Conservation (phyloP, 352 stramenopile species). For the Phytopythium aichiense region DNA sequence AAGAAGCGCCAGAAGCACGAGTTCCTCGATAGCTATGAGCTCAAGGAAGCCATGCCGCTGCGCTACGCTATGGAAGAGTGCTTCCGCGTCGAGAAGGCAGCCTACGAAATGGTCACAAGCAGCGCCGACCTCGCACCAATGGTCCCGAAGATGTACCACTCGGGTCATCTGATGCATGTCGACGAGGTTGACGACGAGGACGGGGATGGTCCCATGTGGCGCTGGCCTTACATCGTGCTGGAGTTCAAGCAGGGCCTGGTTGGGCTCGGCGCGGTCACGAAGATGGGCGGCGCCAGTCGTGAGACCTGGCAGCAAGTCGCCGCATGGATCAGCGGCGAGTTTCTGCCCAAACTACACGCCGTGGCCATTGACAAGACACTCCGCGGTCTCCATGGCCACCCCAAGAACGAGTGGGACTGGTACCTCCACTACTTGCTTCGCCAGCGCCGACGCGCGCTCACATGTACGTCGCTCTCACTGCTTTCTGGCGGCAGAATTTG, state of each 20-base stretch:
- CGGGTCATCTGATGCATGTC: conserved; percentile 48
- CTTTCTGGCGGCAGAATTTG: neutral
- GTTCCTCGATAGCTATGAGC: conserved; percentile 38
- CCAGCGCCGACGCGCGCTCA: conserved; percentile 53
- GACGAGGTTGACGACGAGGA: conserved; percentile 68
- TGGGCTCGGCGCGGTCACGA: conserved; percentile 49
- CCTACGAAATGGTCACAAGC: conserved; percentile 50
- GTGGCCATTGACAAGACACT: conserved; percentile 42
- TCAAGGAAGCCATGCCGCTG: conserved; percentile 54
- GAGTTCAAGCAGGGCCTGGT: conserved; percentile 53
- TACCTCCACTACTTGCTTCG: conserved; percentile 76
- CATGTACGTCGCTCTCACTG: conserved; percentile 42
- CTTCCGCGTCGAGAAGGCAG: conserved; percentile 55
- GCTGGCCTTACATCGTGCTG: conserved; percentile 82
- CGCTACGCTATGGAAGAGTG: conserved; percentile 75
- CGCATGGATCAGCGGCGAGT: conserved; percentile 54
- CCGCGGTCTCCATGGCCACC: conserved; percentile 54
- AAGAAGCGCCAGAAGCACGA: conserved; percentile 43
- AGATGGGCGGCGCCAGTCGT: conserved; percentile 41
- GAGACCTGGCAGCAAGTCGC: conserved; percentile 50
- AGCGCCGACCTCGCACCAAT: conserved; percentile 19
- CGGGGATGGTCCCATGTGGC: conserved; percentile 64
- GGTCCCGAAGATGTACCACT: conserved; percentile 46
- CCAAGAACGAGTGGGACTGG: conserved; percentile 70
- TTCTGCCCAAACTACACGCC: conserved; percentile 57